phyloP scores from a whole-genome alignment of 352 stramenopile genomes.

The Phytophthora syringae region DNA sequence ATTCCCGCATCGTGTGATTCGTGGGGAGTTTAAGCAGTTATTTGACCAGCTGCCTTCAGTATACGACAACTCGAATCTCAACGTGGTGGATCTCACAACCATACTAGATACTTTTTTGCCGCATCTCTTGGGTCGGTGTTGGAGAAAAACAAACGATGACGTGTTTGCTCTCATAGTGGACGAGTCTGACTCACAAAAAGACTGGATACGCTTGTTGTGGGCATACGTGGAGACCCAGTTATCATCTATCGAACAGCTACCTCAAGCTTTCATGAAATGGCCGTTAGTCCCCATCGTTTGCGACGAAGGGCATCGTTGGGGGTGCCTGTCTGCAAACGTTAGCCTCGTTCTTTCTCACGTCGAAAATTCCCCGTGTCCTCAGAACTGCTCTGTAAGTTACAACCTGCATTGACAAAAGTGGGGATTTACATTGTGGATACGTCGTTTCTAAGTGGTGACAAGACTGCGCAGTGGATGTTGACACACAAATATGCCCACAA shows the following conservation, averaged over 20 bases:
- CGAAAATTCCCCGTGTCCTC: constrained; percentile 14
- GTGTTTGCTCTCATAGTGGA: constrained; percentile 37
- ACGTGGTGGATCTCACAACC: constrained; percentile 32
- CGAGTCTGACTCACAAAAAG: constrained; percentile 20
- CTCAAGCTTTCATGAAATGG: constrained; percentile 41
- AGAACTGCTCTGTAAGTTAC: constrained; percentile 25
- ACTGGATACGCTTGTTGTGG: constrained; percentile 65
- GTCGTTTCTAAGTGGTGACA: constrained; percentile 48
- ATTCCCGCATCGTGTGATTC: constrained; percentile 50
- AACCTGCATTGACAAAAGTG: constrained; percentile 44
- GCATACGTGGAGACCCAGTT: constrained; percentile 54
- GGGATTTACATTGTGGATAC: constrained; percentile 54
- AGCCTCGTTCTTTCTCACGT: constrained; percentile 45
- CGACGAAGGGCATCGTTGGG: constrained; percentile 37
- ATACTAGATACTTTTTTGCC: constrained; percentile 55
- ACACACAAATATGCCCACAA: constrained; percentile 47
- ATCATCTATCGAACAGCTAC: constrained; percentile 30
- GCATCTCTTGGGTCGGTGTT: constrained; percentile 40
- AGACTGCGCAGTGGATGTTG: constrained; percentile 52
- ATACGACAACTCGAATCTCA: constrained; percentile 57
- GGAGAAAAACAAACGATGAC: constrained; percentile 33
- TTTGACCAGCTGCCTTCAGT: constrained; percentile 54
- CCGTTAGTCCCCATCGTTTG: constrained; percentile 48
- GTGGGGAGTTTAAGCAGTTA: constrained; percentile 43
- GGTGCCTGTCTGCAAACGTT: constrained; percentile 36